A percentile compares a stretch with the other conserved stretches of the same genome.
Evolutionary conservation across 78 protist genomes (phyloP).

Genomic region (Monosiga brevicollis): DNA sequence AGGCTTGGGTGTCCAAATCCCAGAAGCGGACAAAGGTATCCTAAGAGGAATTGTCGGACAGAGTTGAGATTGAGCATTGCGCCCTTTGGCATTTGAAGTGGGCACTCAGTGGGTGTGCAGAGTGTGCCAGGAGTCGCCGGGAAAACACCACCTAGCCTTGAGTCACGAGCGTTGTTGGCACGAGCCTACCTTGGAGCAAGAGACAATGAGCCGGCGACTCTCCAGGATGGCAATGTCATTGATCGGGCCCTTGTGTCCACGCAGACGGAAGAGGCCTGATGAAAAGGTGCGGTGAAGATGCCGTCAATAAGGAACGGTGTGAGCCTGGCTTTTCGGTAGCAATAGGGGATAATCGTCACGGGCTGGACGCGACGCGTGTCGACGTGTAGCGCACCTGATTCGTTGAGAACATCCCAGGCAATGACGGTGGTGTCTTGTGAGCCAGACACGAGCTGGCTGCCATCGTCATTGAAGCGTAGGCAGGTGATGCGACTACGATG

Average conservation of each 20-base stretch:
- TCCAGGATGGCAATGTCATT: conserved; percentile 26
- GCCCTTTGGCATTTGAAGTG: not conserved
- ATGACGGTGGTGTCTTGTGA: conserved; percentile 67
- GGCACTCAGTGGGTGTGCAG: not conserved
- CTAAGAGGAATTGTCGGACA: too few relatives aligned
- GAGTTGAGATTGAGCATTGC: conserved; percentile 17
- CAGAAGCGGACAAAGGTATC: conserved; percentile 74
- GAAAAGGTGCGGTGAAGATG: not conserved
- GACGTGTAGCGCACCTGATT: conserved; percentile 75
- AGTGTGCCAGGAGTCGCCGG: not conserved
- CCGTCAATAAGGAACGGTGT: not conserved
- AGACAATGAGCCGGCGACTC: not conserved
- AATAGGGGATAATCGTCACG: not conserved
- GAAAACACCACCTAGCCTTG: too few relatives aligned
- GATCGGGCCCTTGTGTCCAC: conserved; percentile 68
- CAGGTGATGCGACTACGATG: conserved; percentile 38
- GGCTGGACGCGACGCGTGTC: not conserved
- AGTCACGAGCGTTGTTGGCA: too few relatives aligned
- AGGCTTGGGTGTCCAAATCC: conserved; percentile 74
- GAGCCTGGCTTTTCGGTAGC: not conserved
- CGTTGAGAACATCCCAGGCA: conserved; percentile 83
- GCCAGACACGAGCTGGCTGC: conserved; percentile 62
- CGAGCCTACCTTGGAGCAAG: too few relatives aligned
- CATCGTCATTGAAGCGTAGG: too few relatives aligned
- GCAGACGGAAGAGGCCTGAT: too few relatives aligned